phyloP scores from a whole-genome alignment of 257 asterid genomes.

The Voacanga thouarsii region DNA sequence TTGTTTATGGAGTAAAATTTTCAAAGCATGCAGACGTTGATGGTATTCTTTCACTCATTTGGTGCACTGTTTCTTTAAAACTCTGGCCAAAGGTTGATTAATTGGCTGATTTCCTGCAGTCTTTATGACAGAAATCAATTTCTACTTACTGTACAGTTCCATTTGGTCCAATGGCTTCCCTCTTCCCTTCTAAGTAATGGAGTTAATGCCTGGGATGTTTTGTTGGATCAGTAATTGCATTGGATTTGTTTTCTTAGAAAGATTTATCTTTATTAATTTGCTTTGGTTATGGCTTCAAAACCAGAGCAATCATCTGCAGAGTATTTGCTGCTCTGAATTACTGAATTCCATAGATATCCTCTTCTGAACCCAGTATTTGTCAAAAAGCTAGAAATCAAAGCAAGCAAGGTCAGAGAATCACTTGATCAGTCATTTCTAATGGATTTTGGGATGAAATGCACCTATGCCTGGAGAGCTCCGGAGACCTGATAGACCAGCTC shows the following conservation, averaged over 20 bases:
- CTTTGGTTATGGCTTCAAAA: not conserved
- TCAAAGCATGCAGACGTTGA: not conserved
- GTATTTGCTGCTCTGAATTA: not conserved
- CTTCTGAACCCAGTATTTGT: not conserved
- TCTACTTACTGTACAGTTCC: not conserved
- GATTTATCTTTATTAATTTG: not conserved
- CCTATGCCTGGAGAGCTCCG: not conserved
- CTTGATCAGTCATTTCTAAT: not conserved
- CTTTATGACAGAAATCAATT: not conserved
- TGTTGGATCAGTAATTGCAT: not conserved
- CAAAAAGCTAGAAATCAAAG: not conserved
- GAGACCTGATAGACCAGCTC: not conserved
- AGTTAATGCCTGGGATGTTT: not conserved
- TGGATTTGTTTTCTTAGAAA: not conserved
- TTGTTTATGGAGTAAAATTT: not conserved
- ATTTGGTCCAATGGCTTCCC: not conserved
- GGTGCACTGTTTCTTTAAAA: not conserved
- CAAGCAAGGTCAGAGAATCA: not conserved
- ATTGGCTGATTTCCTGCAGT: not conserved
- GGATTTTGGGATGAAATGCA: not conserved
- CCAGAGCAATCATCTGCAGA: not conserved
- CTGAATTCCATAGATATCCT: not conserved
- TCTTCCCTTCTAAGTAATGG: not conserved
- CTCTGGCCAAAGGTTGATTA: not conserved
- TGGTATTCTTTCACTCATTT: not conserved